Evolutionary conservation across 129 eudicot genomes (phyloP), one percentile per base, ranked within the genome.

Genomic region (Solidago caesia): DNA sequence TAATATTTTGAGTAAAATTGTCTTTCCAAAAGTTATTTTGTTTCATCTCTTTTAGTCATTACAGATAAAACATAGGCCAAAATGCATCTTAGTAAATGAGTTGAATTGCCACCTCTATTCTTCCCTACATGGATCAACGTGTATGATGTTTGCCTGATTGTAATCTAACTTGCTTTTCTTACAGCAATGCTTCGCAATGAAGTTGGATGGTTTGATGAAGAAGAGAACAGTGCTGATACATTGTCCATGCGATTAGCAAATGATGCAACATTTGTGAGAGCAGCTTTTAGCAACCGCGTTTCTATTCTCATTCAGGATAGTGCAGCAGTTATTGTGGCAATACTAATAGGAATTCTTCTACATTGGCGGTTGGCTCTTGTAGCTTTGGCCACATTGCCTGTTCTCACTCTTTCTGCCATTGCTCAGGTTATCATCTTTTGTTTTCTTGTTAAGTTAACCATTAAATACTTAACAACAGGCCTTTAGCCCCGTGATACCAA

Each of bases 141-240:
- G 16, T 72, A 26, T 43, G 49, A 68, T 33, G 39, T 33, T 44
- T 16, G 11, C 64, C 29, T 26, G 26, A 46, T 4, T 69, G 25
- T 58, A 52, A 12, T 78, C 46, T 75, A 26, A 7, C 57, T 72
- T 53, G 14, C 51, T 69, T 46, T 73, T 29, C 56, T 62, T 57
- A 59, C 89, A 93, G 98, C 98, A 71, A 93, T 93, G 96, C 92
- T 93, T 77, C 89, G 93, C 41, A 93, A 93, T 82, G 98, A 93
- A 90, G 97, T 88, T 77, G 98, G 98, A 83, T 93, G 98, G 98
- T 93, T 93, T 82, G 98, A 93, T 79, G 96, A 86, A n/a, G 98
- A 90, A 75, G 97, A 90, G 62, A 93, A 93, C 71, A 90, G 91
- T 65, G 97, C 97, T 42, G 97, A 90, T 67, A 90, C 89, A 64